These are phyloP conservation scores for Stereum hirsutum DNA, from an alignment of 1,284 basidiomycete species.

Conservation along the genomic window DNA sequence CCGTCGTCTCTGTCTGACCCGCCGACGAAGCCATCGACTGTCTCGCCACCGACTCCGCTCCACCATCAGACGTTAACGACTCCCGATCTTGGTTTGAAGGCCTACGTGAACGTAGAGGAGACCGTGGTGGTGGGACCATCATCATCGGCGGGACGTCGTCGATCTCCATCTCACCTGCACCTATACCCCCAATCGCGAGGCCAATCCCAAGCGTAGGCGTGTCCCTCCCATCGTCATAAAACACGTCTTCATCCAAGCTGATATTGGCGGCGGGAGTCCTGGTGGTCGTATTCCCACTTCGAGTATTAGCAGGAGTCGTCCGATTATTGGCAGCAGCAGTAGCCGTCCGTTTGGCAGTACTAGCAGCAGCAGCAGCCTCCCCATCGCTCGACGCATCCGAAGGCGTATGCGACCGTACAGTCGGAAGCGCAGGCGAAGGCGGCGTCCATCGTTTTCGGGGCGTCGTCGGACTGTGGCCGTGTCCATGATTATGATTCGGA, in stretches of 20 bases:
- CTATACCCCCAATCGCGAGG: neutral
- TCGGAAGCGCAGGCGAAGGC: constrained; percentile 38
- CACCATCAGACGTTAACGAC: constrained; percentile 9
- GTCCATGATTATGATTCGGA: too few relatives aligned
- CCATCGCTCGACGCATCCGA: too few relatives aligned
- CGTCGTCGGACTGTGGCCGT: too few relatives aligned
- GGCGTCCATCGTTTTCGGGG: constrained; percentile 37
- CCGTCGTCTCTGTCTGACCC: constrained; percentile 38
- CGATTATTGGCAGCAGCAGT: too few relatives aligned
- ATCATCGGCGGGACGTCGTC: constrained; percentile 29
- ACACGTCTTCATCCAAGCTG: neutral
- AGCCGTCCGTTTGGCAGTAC: too few relatives aligned
- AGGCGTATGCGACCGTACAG: constrained; percentile 44
- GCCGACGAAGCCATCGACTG: constrained; percentile 34
- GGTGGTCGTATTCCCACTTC: too few relatives aligned
- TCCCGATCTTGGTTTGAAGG: constrained; percentile 31
- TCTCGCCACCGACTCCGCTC: neutral
- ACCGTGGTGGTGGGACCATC: constrained; percentile 48
- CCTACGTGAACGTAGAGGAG: constrained; percentile 38
- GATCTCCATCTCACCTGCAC: constrained; percentile 12
- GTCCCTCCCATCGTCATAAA: constrained; percentile 1
- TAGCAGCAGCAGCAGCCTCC: too few relatives aligned
- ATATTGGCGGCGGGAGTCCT: too few relatives aligned
- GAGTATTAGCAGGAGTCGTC: too few relatives aligned
- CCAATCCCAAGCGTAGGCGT: constrained; percentile 10